Evolutionary conservation across 1,284 basidiomycete genomes (phyloP), one percentile per base, ranked within the genome.

Genomic region (Inonotus obliquus): DNA sequence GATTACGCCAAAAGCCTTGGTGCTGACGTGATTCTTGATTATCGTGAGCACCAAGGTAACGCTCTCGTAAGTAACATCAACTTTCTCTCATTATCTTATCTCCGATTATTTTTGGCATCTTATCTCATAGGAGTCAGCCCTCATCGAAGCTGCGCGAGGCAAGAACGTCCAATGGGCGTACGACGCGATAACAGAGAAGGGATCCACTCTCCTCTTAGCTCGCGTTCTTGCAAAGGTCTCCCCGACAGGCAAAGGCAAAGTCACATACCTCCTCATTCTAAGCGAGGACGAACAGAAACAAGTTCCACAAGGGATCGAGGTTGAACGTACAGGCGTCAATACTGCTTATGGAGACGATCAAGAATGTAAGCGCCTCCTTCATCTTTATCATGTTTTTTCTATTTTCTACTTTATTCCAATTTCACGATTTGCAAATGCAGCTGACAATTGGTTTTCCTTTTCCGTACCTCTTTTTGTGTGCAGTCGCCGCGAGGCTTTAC

Each of bases 21-120:
- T 32, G 68, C 67, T 13, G 70, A 73, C 62, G 66, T 67, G 13
- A 55, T 72, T 6, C 60, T 72, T 45, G 70, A 73, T 53, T 72
- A 73, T 63, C 69, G 74, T 54, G 59, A 58, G 63, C 71, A 65
- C 21, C 35, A 61, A 32, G 59, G 57, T 21, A 45, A 38, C 19
- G 54, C 39, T 38, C 39, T 57, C 25, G 60, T 61, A 19, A 25
- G 39, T 44, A 0, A 17, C 25, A 19, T 19, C 49, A 19, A 35
- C n/a, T 14, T 4, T 6, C 19, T 17, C 23, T 35, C n/a, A 7
- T 21, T 11, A 29, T 14, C 25, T 23, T 19, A 25, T 35, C 17
- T 35, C n/a, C n/a, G n/a, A n/a, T 39, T 32, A 27, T 17, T 21
- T 17, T n/a, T 57, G 41, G 35, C 19, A 27, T 51, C 35, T 19